phyloP scores from a whole-genome alignment of 2,329 filamentous ascomycete species.

The Colletotrichum tamarilloi region DNA sequence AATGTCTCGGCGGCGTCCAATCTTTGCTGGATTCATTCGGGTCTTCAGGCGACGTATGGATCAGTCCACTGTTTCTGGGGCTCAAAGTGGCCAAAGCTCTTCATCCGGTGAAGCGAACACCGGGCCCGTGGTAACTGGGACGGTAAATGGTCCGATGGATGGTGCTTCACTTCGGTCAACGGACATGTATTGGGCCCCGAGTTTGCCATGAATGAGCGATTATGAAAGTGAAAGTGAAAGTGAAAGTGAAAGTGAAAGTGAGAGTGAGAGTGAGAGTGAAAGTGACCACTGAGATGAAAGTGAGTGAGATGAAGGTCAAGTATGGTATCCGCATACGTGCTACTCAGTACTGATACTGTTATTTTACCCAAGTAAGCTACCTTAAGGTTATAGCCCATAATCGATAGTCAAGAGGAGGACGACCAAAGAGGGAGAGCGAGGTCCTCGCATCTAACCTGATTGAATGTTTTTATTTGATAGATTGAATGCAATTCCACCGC shows the following conservation, averaged over 20 bases:
- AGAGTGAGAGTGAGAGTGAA: not conserved
- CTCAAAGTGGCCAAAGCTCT: not conserved
- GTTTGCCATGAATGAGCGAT: not conserved
- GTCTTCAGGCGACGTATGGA: not conserved
- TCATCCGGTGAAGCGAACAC: not conserved
- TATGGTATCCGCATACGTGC: too few species aligned
- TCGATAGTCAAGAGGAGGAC: not conserved
- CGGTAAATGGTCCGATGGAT: not conserved
- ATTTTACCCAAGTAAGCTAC: not conserved
- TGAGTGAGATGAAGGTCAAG: not conserved
- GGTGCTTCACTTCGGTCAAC: not conserved
- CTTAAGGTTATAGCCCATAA: not conserved
- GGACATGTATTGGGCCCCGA: not conserved
- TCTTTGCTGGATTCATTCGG: not conserved
- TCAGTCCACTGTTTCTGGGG: slow-evolving; percentile 16
- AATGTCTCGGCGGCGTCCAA: slow-evolving; percentile 26
- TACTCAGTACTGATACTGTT: not conserved
- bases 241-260: not conserved
- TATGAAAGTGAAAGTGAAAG: not conserved
- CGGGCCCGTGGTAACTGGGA: not conserved
- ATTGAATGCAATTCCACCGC: not conserved
- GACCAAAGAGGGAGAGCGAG: not conserved
- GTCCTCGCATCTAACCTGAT: slow-evolving; percentile 1
- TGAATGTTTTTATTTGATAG: not conserved
- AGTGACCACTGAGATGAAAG: not conserved